phyloP scores from a whole-genome alignment of 352 stramenopile genomes.

The Pythium inflatum region DNA sequence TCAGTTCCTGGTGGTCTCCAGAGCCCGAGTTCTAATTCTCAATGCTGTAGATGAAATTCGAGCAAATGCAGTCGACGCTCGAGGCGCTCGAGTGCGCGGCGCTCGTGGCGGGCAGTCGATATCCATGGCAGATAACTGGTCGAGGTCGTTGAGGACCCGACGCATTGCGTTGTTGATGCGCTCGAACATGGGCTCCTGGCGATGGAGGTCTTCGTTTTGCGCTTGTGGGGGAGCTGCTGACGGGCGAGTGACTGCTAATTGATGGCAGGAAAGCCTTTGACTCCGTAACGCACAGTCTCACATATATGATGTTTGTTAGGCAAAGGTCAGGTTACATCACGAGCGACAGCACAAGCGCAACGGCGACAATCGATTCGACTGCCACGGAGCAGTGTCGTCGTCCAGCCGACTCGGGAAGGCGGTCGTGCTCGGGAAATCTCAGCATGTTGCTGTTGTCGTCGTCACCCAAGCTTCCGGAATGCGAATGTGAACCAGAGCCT shows the following conservation, averaged over 20 bases:
- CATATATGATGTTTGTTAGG: not conserved
- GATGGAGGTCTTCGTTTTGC: no score
- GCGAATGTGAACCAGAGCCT: conserved; percentile 3
- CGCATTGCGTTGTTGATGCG: no score
- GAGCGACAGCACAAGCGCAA: not conserved
- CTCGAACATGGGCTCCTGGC: no score
- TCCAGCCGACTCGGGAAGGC: not conserved
- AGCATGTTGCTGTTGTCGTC: not conserved
- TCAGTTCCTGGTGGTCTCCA: no score
- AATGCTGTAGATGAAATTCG: not conserved
- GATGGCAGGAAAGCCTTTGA: no score
- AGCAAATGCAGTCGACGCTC: not conserved
- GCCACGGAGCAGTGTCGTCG: not conserved
- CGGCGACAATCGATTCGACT: not conserved
- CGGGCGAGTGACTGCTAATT: no score
- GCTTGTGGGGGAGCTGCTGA: no score
- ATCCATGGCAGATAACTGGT: no score
- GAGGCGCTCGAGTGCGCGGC: conserved; percentile 6
- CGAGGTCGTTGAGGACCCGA: no score
- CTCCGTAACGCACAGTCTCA: no score
- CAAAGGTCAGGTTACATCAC: not conserved
- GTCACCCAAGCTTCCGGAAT: not conserved
- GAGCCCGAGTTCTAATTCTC: no score
- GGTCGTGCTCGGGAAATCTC: not conserved
- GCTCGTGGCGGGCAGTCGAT: no score